These are phyloP conservation scores for Backusella mclennaniae DNA, from an alignment of 192 early-diverging fungal species.

Conservation along the genomic window DNA sequence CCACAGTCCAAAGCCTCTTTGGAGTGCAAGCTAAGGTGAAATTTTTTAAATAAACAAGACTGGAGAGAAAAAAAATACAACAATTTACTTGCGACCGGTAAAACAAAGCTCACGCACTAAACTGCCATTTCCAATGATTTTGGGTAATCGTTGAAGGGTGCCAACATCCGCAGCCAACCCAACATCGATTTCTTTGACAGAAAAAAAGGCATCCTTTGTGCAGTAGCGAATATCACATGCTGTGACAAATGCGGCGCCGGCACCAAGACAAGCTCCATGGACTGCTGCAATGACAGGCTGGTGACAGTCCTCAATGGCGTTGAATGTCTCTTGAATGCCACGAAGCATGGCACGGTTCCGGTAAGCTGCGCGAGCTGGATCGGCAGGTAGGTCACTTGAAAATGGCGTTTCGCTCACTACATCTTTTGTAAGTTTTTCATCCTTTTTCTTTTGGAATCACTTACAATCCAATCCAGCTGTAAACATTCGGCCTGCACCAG, in stretches of 20 bases:
- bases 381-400: neutral
- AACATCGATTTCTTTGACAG: constrained; percentile 91
- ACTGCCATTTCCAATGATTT: constrained; percentile 87
- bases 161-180: constrained; percentile 93
- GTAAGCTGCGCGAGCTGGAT: neutral
- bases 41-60: neutral
- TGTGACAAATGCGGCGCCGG: constrained; percentile 81
- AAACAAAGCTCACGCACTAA: constrained; percentile 90
- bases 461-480: constrained; percentile 88
- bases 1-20: constrained; percentile 57
- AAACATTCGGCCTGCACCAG: constrained; percentile 74
- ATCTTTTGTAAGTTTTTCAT: too few species aligned
- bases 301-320: constrained; percentile 80
- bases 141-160: constrained; percentile 92
- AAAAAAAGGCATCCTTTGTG: constrained; percentile 75
- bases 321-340: constrained; percentile 66
- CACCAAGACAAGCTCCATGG: constrained; percentile 84
- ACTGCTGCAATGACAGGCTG: constrained; percentile 87
- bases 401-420: neutral
- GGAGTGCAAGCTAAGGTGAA: constrained; percentile 42
- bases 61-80: neutral
- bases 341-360: neutral
- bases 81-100: constrained; percentile 70
- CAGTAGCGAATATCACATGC: constrained; percentile 92
- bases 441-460: neutral